Base-by-base conservation (phyloP, 164 flowering plant species). In the Magnolia officinalis region DNA sequence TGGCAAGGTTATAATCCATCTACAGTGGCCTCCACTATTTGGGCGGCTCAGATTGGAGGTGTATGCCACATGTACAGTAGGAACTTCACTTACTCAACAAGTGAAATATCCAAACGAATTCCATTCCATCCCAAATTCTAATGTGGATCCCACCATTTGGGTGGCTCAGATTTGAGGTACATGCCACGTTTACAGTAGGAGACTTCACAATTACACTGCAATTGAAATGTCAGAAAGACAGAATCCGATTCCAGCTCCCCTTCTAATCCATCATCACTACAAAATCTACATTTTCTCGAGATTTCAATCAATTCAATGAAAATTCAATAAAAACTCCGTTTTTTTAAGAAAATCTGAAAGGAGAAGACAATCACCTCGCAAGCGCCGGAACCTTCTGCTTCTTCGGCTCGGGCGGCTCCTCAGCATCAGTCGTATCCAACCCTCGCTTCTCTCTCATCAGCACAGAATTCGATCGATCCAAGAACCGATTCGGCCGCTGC, bases 381-480 rank as follows among this genome's bases (percentile, higher is more conserved):
- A 66, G 69, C 29, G 69, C 69, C 24, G 69, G 69, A 66, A 66
- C 69, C 45, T 66, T 66, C 69, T 66, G 69, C 69, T 66, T 66
- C 69, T 66, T 66, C 29, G 69, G 69, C 29, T 66, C 69, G 3
- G 69, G 26, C 31, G 19, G 65, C 65, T 63, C 65, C 21, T 26
- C 69, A 8, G 16, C 69, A 66, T 66, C 45, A 23, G 29, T 66
- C 31, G 69, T 11, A 9, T 66, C 69, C 69, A 66, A 66, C 8
- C 69, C 31, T 66, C 69, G 69, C 29, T 66, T 66, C 69, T 66
- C 69, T 66, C 69, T 66, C 14, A 29, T 21, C 69, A 21, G 24
- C 69, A 26, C 13, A 23, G 61, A 55, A 55, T 24, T 66, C 29
- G 69, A 21, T 66, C 69, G 24, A 23, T 66, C 69, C 45, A 66